These are phyloP conservation scores for Coemansia sp. DNA, from an alignment of 192 early-diverging fungal species.

Conservation along the genomic window DNA sequence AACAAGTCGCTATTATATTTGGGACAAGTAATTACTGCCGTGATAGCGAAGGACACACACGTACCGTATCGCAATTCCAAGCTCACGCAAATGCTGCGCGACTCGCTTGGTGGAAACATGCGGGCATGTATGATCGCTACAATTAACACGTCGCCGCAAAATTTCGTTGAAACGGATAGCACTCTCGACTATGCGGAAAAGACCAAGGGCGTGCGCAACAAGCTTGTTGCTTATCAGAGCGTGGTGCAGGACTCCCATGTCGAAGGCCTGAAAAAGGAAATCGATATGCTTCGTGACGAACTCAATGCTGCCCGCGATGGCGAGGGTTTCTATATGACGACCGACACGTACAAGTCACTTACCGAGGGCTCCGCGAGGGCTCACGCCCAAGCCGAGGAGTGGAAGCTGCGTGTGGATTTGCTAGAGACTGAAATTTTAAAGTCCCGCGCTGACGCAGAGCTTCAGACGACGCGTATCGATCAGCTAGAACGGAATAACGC, in stretches of 20 bases:
- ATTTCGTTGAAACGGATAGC: slow-evolving; percentile 71
- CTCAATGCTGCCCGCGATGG: slow-evolving; percentile 81
- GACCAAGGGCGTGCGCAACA: slow-evolving; percentile 80
- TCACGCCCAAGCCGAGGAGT: slow-evolving; percentile 24
- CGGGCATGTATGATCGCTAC: slow-evolving; percentile 97
- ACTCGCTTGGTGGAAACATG: slow-evolving; percentile 88
- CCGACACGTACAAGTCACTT: slow-evolving; percentile 64
- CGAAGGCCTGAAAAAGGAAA: slow-evolving; percentile 27
- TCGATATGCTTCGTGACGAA: slow-evolving; percentile 80
- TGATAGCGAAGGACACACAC: slow-evolving; percentile 64
- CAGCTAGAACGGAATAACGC: not conserved
- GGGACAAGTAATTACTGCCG: slow-evolving; percentile 71
- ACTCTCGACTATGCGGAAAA: slow-evolving; percentile 81
- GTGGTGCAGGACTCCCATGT: slow-evolving; percentile 86
- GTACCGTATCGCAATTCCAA: slow-evolving; percentile 87
- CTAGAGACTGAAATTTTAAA: slow-evolving; percentile 24
- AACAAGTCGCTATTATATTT: slow-evolving; percentile 80
- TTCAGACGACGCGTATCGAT: not conserved
- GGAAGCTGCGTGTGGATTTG: slow-evolving; percentile 42
- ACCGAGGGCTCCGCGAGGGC: slow-evolving; percentile 13
- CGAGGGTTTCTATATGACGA: slow-evolving; percentile 79
- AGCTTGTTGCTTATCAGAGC: slow-evolving; percentile 74
- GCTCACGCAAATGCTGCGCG: slow-evolving; percentile 87
- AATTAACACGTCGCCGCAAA: slow-evolving; percentile 74
- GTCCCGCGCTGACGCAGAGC: slow-evolving; percentile 10